phyloP scores from a whole-genome alignment of 768 basidiomycete species.

The Rhizopogon sp. region DNA sequence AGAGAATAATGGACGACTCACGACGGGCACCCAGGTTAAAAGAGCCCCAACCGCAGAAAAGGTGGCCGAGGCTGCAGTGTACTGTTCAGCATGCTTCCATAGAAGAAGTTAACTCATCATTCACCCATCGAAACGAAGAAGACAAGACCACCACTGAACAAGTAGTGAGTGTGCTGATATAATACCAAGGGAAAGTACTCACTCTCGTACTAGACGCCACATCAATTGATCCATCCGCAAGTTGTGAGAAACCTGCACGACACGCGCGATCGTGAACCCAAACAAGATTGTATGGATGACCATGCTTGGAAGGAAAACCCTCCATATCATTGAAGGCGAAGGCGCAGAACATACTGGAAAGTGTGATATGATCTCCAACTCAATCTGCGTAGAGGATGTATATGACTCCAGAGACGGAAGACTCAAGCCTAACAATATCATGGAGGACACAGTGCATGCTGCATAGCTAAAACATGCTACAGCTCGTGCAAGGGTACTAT shows the following conservation, averaged over 20 bases:
- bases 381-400: background rate
- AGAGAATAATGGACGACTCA: background rate
- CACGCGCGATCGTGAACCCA: slow-evolving; percentile 2
- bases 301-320: slow-evolving; percentile 1
- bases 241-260: background rate
- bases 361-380: background rate
- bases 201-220: slow-evolving; percentile 3
- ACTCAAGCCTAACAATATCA: background rate
- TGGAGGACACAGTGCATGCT: background rate
- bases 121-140: slow-evolving; percentile 8
- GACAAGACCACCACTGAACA: slow-evolving; percentile 1
- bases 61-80: background rate
- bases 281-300: slow-evolving; percentile 5
- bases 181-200: background rate
- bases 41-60: slow-evolving; percentile 4
- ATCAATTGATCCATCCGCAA: background rate
- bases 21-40: background rate
- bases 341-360: slow-evolving; percentile 5
- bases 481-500: background rate
- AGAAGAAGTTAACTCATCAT: background rate
- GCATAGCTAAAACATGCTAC: slow-evolving; percentile 3
- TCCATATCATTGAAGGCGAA: slow-evolving; percentile 2
- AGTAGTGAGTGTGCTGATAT: background rate
- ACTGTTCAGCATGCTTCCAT: background rate
- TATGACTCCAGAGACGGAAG: background rate